Evolutionary conservation across 2,329 filamentous ascomycete species (phyloP), one percentile per base, ranked within the genome.

Genomic region (Fusarium proliferatum): DNA sequence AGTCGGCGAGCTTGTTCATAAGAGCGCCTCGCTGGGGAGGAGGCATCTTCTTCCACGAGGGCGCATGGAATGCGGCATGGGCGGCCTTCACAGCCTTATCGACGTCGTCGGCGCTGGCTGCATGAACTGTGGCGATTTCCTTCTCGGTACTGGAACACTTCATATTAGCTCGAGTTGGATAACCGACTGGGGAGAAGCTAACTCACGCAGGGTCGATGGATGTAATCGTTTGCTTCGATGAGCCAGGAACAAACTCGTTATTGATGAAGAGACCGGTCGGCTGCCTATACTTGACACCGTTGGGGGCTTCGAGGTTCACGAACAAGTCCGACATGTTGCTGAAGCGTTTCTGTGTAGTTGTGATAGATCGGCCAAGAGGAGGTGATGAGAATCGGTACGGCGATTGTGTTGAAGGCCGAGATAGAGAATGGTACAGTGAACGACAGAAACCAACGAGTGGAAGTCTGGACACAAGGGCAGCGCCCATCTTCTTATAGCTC

Each of bases 231-330:
- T 72, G 66, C 34, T 71, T 77, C 4, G 76, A 72, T 4, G 75
- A 73, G 26, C 77, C 72, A 11, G 75, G 60, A n/a, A 95, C 91
- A 81, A 93, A 95, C 80, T 94, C 92, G 72, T 95, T 95, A 85
- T 94, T 94, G 85, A 96, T 95, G 82, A 95, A 96, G 13, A 96
- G 87, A 36, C 94, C 94, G 34, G 89, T 87, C 5, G 93, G 93
- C 84, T 94, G 92, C 19, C 82, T 85, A 82, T 94, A 95, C 79
- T 90, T 91, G 81, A 86, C 87, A 78, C 93, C 93, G 82, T 96
- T 96, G 15, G 94, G 94, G 62, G 94, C 93, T 60, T 89, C 93
- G 65, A 96, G 88, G 78, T 94, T 87, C 60, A 90, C 83, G 30
- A 72, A 77, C 41, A 77, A 42, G 48, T 70, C 67, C 41, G 76